These are phyloP conservation scores for Scheffersomyces lignicola DNA, from an alignment of 1,139 yeast genomes.

Conservation along the genomic window DNA sequence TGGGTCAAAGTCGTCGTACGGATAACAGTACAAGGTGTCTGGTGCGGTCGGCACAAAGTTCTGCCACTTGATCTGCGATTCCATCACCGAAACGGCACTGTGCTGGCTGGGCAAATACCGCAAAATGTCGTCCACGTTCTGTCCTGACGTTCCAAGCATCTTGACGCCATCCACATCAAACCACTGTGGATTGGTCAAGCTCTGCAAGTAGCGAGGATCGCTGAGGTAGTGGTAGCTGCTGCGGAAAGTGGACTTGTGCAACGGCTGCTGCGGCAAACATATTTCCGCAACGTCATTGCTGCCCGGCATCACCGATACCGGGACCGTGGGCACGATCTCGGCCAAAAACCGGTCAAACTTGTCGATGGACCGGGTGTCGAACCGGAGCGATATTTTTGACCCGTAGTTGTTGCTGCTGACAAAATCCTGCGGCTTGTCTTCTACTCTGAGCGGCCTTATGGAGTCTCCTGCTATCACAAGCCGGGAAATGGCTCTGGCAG, in stretches of 20 bases:
- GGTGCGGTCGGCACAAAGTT: slow-evolving; percentile 94
- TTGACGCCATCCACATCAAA: slow-evolving; percentile 53
- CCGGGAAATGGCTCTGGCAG: slow-evolving; percentile 42
- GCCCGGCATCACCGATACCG: slow-evolving; percentile 85
- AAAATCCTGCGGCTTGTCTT: slow-evolving; percentile 26
- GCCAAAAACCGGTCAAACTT: slow-evolving; percentile 58
- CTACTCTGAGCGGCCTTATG: slow-evolving; percentile 36
- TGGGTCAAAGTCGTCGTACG: slow-evolving; percentile 80
- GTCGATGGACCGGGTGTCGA: slow-evolving; percentile 40
- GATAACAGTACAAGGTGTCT: slow-evolving; percentile 89
- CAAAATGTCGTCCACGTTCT: slow-evolving; percentile 73
- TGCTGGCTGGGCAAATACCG: slow-evolving; percentile 67
- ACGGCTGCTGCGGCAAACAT: slow-evolving; percentile 86
- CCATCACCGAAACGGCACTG: slow-evolving; percentile 50
- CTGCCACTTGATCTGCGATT: slow-evolving; percentile 76
- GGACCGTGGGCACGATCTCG: slow-evolving; percentile 59
- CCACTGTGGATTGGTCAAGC: slow-evolving; percentile 79
- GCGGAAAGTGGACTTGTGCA: slow-evolving; percentile 72
- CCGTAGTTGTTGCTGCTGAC: slow-evolving; percentile 47
- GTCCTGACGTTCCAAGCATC: slow-evolving; percentile 78
- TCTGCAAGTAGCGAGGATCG: slow-evolving; percentile 33
- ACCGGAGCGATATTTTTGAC: slow-evolving; percentile 52
- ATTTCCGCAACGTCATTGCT: slow-evolving; percentile 77
- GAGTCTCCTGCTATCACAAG: slow-evolving; percentile 80
- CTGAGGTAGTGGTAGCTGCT: slow-evolving; percentile 44